Base-by-base conservation (phyloP, 306 rosid species). In the Pterocarpus santalinus region DNA sequence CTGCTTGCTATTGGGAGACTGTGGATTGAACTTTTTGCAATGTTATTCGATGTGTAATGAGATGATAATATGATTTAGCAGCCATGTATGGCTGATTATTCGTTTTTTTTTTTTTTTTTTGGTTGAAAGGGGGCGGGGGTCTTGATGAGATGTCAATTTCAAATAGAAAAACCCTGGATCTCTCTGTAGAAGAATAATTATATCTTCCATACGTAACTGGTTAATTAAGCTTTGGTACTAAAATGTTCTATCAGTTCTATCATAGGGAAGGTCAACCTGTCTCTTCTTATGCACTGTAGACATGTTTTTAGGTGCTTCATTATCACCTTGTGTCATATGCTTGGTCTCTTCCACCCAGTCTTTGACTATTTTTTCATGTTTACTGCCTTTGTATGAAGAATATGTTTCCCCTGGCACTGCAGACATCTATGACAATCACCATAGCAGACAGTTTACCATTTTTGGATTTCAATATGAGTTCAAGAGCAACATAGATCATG, bases 391-490 rank as follows among this genome's bases (percentile, higher is more conserved):
- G 79, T 73, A 65, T 88, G 97, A 88, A 89, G 90, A 88, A 77
- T 83, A 78, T 84, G 78, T 87, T 81, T 69, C 84, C 68, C 75
- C 49, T 68, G 79, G 90, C 74, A n/a, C 87, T 58, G 91, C 96
- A 80, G 92, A 89, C 73, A 67, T 92, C 88, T 91, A 88, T 89
- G 94, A 82, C 80, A 79, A 87, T 88, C 88, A 87, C 66, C 88
- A 86, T 89, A 90, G 86, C 89, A 89, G 89, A 90, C 87, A 77
- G 69, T 85, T 85, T 82, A 77, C 76, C 88, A 73, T 90, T 76
- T 88, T 85, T 92, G 94, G 91, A 66, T 88, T 85, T 94, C 84
- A 82, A 70, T 85, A 79, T 83, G 83, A 81, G 82, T 90, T 85
- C 87, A 44, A 87, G 87, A 46, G 83, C 91, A 72, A 78, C 88